Conservation (phyloP, 2,329 filamentous ascomycete species). For the Penicillium oxalicum region DNA sequence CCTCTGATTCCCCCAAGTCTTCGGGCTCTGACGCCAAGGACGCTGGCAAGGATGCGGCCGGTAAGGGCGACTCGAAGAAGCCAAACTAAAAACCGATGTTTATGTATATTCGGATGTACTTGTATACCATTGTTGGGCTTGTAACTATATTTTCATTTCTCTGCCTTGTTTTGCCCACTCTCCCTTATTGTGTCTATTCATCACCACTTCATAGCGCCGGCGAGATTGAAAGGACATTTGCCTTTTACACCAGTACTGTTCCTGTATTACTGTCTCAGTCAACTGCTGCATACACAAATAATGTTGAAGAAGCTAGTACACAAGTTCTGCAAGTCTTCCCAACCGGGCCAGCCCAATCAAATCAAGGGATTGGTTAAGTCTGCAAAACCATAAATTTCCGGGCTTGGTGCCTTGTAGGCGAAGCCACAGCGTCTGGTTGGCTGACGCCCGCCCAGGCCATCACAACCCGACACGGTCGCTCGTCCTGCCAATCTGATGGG, state of each 20-base stretch:
- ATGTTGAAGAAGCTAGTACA: too few relatives aligned
- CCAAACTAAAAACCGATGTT: conserved; percentile 25
- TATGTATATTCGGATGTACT: conserved; percentile 21
- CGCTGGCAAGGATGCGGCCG: conserved; percentile 19
- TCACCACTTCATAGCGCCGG: conserved; percentile 32
- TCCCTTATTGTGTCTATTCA: not conserved
- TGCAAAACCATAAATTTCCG: too few relatives aligned
- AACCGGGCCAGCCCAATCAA: too few relatives aligned
- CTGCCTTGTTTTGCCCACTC: conserved; percentile 9
- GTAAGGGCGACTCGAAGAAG: conserved; percentile 36
- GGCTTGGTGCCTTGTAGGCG: not conserved
- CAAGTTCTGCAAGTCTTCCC: too few relatives aligned
- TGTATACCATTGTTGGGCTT: conserved; percentile 22
- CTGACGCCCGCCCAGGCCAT: conserved; percentile 9
- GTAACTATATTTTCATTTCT: conserved; percentile 22
- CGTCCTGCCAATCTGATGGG: conserved; percentile 1
- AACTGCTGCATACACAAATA: too few relatives aligned
- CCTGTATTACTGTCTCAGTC: too few relatives aligned
- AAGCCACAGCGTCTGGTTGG: not conserved
- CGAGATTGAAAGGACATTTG: conserved; percentile 27
- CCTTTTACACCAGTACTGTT: not conserved
- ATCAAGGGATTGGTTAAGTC: too few relatives aligned
- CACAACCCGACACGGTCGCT: conserved; percentile 8
- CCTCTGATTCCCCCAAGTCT: conserved; percentile 23
- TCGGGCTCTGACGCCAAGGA: conserved; percentile 28